Conservation (phyloP, 208 protist genomes). For the Novymonas esmeraldas region DNA sequence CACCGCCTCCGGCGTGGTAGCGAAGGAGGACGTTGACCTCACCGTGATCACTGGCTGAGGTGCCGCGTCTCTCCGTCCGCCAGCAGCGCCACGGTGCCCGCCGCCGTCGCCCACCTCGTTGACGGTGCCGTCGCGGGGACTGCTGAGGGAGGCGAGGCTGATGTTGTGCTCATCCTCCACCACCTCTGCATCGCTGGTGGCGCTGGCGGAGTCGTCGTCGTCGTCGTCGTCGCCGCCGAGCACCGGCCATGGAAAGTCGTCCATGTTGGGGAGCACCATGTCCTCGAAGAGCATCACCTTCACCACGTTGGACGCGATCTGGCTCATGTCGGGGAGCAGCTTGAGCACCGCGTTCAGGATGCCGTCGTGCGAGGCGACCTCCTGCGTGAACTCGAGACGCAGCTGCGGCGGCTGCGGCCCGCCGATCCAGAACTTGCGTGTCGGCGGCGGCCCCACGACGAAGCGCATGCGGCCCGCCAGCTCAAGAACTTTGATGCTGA, state of each 20-base stretch:
- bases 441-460: slow-evolving; percentile 73
- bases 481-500: slow-evolving; percentile 78
- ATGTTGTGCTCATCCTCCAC: not conserved
- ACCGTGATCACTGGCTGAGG: not conserved
- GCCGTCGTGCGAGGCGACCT: slow-evolving; percentile 74
- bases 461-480: slow-evolving; percentile 75
- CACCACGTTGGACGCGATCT: slow-evolving; percentile 68
- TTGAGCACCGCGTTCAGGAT: slow-evolving; percentile 67
- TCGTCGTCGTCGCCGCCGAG: slow-evolving; percentile 34
- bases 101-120: not conserved
- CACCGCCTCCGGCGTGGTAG: not conserved
- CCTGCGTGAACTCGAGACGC: slow-evolving; percentile 76
- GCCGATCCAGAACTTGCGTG: slow-evolving; percentile 79
- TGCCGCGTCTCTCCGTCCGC: not conserved
- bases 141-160: not conserved
- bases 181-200: slow-evolving; percentile 7
- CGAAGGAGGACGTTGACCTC: not conserved
- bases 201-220: slow-evolving; percentile 11
- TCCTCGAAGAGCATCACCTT: slow-evolving; percentile 78
- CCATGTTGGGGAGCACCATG: slow-evolving; percentile 81
- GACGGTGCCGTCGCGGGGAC: not conserved
- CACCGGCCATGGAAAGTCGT: slow-evolving; percentile 81
- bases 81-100: not conserved
- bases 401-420: slow-evolving; percentile 60
- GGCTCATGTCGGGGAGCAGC: slow-evolving; percentile 76